Percentiles rank a stretch among this genome's conserved stretches.
Conservation (phyloP, 164 flowering plant species). For the Chimonanthus praecox region DNA sequence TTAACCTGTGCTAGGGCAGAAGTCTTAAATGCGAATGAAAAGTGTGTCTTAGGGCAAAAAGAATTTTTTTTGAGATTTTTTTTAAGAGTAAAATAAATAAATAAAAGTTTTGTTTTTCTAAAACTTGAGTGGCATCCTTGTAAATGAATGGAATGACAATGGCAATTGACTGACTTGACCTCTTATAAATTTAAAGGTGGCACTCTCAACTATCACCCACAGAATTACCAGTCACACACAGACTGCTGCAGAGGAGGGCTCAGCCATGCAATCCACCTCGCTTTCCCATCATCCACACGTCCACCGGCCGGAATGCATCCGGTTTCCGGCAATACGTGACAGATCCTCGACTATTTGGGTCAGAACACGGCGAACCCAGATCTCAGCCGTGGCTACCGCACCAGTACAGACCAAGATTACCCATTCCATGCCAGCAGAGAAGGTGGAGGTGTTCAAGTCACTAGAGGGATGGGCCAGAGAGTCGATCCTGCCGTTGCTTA, state of each 20-base stretch:
- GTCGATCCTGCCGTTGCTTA: conserved; percentile 23
- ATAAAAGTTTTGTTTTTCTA: background rate
- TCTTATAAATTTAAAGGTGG: background rate
- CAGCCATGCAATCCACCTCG: background rate
- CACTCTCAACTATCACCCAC: background rate
- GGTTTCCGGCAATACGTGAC: background rate
- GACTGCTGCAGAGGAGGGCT: background rate
- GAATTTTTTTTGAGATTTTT: no score
- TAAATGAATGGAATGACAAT: background rate
- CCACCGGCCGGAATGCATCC: background rate
- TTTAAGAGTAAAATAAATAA: no score
- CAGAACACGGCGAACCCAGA: background rate
- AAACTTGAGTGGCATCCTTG: background rate
- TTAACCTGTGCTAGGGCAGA: no score
- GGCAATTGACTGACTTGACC: background rate
- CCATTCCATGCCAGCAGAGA: conserved; percentile 24
- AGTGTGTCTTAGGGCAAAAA: no score
- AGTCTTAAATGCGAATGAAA: no score
- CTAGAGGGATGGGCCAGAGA: conserved; percentile 20
- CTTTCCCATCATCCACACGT: background rate
- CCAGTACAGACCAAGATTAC: background rate
- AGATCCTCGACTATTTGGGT: background rate
- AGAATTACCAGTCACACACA: background rate
- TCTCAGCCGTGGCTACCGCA: background rate
- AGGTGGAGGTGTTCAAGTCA: conserved; percentile 29